Conservation (phyloP, 192 early-diverging fungal species). For the Entomortierella parvispora region DNA sequence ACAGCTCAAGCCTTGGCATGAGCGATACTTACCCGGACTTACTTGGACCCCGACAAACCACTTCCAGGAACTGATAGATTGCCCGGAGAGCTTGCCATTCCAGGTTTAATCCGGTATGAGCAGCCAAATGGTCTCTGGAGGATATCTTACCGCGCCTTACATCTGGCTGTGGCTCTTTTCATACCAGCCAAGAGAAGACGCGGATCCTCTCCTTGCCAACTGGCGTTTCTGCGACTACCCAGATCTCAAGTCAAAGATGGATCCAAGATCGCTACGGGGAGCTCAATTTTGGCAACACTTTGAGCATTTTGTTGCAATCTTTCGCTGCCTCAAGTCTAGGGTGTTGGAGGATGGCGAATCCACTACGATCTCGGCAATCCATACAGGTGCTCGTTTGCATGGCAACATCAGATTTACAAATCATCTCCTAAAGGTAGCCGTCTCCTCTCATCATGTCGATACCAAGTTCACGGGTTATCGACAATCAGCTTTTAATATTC, state of each 20-base stretch:
- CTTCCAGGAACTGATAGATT: constrained; percentile 26
- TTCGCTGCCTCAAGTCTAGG: constrained; percentile 35
- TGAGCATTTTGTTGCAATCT: constrained; percentile 42
- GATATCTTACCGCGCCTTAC: constrained; percentile 30
- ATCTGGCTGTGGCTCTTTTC: constrained; percentile 50
- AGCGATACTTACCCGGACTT: constrained; percentile 23
- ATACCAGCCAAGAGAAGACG: constrained; percentile 2
- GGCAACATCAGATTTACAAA: constrained; percentile 37
- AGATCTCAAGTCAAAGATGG: constrained; percentile 25
- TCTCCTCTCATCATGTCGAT: constrained; percentile 24
- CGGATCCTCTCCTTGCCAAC: constrained; percentile 30
- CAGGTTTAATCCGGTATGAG: constrained; percentile 21
- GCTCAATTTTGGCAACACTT: constrained; percentile 52
- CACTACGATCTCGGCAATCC: constrained; percentile 17
- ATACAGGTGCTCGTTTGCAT: constrained; percentile 36
- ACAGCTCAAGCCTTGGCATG: constrained; percentile 24
- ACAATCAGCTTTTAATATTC: constrained; percentile 6
- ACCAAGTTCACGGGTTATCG: constrained; percentile 23
- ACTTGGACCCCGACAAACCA: constrained; percentile 13
- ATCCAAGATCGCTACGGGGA: constrained; percentile 36
- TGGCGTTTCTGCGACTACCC: constrained; percentile 25
- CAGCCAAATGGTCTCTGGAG: neutral
- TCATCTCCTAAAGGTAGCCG: constrained; percentile 20
- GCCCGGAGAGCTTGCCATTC: constrained; percentile 27
- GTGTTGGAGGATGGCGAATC: constrained; percentile 17